Base-by-base conservation (phyloP, 306 rosid species). In the Sindora glabra region DNA sequence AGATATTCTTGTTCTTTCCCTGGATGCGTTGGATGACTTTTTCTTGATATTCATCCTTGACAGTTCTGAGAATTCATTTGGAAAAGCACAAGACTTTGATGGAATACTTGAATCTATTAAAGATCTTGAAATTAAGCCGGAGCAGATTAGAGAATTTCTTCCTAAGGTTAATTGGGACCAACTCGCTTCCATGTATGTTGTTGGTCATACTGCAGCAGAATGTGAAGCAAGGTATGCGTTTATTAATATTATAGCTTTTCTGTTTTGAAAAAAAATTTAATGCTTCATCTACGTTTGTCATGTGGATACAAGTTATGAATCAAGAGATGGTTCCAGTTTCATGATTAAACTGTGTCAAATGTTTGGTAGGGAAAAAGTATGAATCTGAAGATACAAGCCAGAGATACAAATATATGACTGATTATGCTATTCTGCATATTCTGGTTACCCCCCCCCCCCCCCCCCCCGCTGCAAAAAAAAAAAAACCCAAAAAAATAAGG, bases 121-220 rank as follows among this genome's bases (percentile, higher is more conserved):
- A 71, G 75, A 64, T 69, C 73, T 86, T 9, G 82, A 83, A 44
- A 71, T 88, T 50, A 72, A 82, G 3, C 81, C 89, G 14, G 82
- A 73, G 46, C 62, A 44, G 54, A 80, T 86, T 34, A 78, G 80
- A 71, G 80, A 70, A 27, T 88, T 86, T 81, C 59, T 83, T 59
- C 95, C 90, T 21, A 77, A 86, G 65, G 95, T 92, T 70, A 74
- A 86, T 56, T 88, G 98, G 98, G 90, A 92, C 51, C 75, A 61
- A 38, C 67, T 92, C 70, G 96, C 98, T 76, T 79, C 86, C 67
- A 83, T 70, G 76, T 71, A 88, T 68, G 66, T 78, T 56, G 70
- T 62, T 42, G 87, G 95, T 27, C 95, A 73, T 65, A 77, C 86
- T 5, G 90, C 86, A 60, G 86, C 84, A 48, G 95, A 92, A 88